Percentiles rank a stretch among this genome's conserved stretches.
phyloP scores from a whole-genome alignment of 2,329 filamentous ascomycete genomes.

The Cadophora malorum region DNA sequence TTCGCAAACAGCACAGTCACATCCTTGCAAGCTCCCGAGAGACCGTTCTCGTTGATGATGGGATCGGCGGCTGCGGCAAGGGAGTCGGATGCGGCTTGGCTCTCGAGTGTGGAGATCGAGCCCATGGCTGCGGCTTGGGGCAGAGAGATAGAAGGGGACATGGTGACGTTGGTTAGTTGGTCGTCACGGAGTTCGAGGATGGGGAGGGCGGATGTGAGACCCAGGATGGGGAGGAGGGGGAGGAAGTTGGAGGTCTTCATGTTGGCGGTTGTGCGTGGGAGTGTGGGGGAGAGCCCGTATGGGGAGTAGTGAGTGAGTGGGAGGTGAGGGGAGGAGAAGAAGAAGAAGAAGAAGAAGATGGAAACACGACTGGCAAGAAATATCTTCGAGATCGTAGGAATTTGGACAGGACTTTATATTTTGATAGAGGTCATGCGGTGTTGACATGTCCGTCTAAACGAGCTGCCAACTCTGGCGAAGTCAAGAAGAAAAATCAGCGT shows the following conservation, averaged over 20 bases:
- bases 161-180: background rate
- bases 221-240: background rate
- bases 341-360: background rate
- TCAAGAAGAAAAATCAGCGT: background rate
- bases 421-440: background rate
- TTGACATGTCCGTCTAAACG: background rate
- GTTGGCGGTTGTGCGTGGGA: background rate
- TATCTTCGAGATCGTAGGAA: background rate
- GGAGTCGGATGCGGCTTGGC: background rate
- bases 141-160: background rate
- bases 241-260: constrained; percentile 3
- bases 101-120: background rate
- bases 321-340: background rate
- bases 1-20: constrained; percentile 21
- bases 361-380: background rate
- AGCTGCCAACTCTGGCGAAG: background rate
- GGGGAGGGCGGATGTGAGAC: background rate
- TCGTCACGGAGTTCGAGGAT: background rate
- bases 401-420: background rate
- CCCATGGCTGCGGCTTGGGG: constrained; percentile 7
- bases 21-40: constrained; percentile 11
- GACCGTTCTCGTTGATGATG: constrained; percentile 1
- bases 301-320: background rate
- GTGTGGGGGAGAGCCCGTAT: too few relatives aligned
- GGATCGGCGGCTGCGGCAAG: background rate